Evolutionary conservation across 225 moss, liverwort and hornwort genomes (phyloP), one percentile per base, ranked within the genome.

Genomic region (Asterella californica): DNA sequence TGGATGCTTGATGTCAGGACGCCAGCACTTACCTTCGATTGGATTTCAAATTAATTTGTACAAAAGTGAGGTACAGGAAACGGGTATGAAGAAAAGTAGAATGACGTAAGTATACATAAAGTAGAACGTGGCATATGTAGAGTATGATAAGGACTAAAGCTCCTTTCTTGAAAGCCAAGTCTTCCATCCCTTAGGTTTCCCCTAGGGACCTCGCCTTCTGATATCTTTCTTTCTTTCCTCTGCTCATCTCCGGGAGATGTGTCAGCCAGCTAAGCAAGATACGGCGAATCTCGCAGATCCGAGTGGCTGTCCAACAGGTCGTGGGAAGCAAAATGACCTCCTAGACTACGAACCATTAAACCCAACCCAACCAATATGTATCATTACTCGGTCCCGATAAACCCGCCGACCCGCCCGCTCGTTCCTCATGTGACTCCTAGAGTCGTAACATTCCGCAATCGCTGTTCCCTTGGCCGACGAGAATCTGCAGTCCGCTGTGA

Each of bases 1-100:
- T 22, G 38, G 69, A 70, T 70, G 42, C 69, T 70, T 22, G 30
- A 10, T 70, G 69, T 70, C 69, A 70, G 69, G 10, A 25, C n/a
- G 22, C 61, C 5, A 61, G 32, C 67, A 67, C 32, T 67, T 67
- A 27, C 67, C 67, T 33, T 67, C 67, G 67, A 67, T 34, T 67
- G 67, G 34, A 67, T 67, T 67, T 67, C 67, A 15, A 67, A 33
- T 32, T 27, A 1, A 0, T 42, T 37, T 45, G 69, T 70, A 70
- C 69, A 4, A 70, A 42, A 70, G 11, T 42, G 14, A 42, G 21
- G 24, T 70, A 70, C 69, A 10, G 38, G 36, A 22, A 70, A 70
- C 69, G 69, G 69, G 69, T 24, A 19, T 45, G 24, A 70, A 70
- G 38, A 7, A 65, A 38, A n/a, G n/a, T n/a, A n/a, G n/a, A n/a